Evolutionary conservation across 129 eudicot species (phyloP).

Genomic region (Tagetes patula): DNA sequence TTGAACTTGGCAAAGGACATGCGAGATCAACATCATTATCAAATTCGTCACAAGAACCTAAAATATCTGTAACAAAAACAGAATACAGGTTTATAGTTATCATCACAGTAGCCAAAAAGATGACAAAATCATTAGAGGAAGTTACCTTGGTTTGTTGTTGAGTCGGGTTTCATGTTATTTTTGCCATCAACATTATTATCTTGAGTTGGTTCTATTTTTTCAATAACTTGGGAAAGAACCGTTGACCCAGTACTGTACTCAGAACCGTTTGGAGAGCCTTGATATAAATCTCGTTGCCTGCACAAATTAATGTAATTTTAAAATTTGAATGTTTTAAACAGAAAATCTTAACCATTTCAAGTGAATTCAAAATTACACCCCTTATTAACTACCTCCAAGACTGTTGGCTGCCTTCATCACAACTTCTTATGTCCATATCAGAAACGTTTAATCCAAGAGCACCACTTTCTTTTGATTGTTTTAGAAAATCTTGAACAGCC

Average conservation of each 20-base stretch:
- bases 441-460: conserved; percentile 33
- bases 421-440: conserved; percentile 47
- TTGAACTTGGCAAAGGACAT: conserved; percentile 46
- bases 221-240: conserved; percentile 37
- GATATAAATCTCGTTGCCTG: conserved; percentile 77
- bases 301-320: conserved; percentile 23
- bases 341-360: background rate
- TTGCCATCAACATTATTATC: conserved; percentile 34
- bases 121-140: background rate
- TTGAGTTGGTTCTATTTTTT: conserved; percentile 55
- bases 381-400: conserved; percentile 65
- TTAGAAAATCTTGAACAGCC: conserved; percentile 78
- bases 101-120: background rate
- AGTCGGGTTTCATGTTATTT: conserved; percentile 23
- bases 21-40: conserved; percentile 32
- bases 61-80: conserved; percentile 31
- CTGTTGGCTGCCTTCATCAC: conserved; percentile 58
- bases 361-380: conserved; percentile 8
- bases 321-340: background rate
- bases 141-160: conserved; percentile 35
- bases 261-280: conserved; percentile 78
- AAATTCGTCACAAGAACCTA: conserved; percentile 33
- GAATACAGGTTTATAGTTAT: background rate
- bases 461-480: conserved; percentile 56
- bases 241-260: conserved; percentile 96